phyloP scores from a whole-genome alignment of 2,329 filamentous ascomycete species.

The Keithomyces neogunnii region DNA sequence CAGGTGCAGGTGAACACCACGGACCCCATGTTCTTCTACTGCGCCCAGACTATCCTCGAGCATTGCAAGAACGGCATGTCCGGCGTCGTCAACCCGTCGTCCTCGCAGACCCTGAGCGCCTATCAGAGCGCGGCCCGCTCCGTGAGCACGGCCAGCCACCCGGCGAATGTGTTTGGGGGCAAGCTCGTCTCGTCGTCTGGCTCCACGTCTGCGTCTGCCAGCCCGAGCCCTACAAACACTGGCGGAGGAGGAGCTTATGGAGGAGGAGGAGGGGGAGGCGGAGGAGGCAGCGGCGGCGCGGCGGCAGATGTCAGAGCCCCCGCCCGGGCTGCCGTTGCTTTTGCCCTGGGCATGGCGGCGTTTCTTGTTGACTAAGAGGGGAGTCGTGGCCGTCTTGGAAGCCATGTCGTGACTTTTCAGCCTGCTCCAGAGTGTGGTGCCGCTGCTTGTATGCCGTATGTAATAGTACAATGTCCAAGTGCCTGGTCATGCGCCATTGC shows the following conservation, averaged over 20 bases:
- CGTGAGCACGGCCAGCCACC: conserved; percentile 1
- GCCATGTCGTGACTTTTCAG: no score
- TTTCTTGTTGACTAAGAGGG: neutral
- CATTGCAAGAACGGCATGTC: conserved; percentile 17
- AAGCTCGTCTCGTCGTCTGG: neutral
- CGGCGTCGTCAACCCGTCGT: conserved; percentile 13
- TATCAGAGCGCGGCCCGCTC: conserved; percentile 6
- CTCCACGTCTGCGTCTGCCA: neutral
- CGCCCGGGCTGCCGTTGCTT: conserved; percentile 1
- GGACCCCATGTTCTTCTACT: conserved; percentile 18
- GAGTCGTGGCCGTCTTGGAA: no score
- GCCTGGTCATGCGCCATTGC: no score
- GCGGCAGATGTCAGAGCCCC: conserved; percentile 4
- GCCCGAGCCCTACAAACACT: neutral
- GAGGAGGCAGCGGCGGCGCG: neutral
- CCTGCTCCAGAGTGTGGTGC: no score
- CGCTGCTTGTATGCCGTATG: no score
- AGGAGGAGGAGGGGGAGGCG: neutral
- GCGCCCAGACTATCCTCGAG: conserved; percentile 4
- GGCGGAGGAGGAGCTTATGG: conserved; percentile 1
- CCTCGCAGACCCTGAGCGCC: conserved; percentile 8
- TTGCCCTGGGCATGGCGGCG: conserved; percentile 6
- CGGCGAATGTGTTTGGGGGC: neutral
- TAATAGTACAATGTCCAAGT: no score
- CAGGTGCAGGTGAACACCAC: conserved; percentile 14